phyloP scores from a whole-genome alignment of 768 basidiomycete genomes.

The Lyophyllum semitale region DNA sequence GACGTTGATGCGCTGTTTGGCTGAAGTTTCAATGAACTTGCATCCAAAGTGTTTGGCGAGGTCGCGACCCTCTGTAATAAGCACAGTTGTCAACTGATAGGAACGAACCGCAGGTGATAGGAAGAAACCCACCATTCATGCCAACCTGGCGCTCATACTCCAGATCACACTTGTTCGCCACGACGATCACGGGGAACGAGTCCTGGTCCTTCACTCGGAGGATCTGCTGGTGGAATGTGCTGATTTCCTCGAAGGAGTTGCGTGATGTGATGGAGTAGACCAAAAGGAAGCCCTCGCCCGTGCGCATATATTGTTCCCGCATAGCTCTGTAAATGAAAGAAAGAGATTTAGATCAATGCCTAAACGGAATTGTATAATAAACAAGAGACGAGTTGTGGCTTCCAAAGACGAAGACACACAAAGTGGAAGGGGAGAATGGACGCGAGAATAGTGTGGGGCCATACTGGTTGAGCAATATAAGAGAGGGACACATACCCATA shows the following conservation, averaged over 20 bases:
- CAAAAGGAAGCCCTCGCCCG: constrained; percentile 96
- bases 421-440: background rate
- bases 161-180: constrained; percentile 97
- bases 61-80: constrained; percentile 85
- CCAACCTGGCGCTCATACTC: constrained; percentile 97
- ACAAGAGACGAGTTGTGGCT: background rate
- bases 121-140: constrained; percentile 68
- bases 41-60: constrained; percentile 94
- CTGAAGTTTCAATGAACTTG: constrained; percentile 95
- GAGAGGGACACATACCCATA: constrained; percentile 69
- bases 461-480: background rate
- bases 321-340: constrained; percentile 66
- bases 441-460: background rate
- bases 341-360: background rate
- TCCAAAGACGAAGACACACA: background rate
- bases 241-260: constrained; percentile 96
- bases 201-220: constrained; percentile 96
- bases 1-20: constrained; percentile 95
- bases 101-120: background rate
- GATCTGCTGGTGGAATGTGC: constrained; percentile 94
- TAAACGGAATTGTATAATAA: background rate
- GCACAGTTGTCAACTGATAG: background rate
- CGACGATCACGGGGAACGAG: constrained; percentile 91
- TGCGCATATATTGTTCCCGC: constrained; percentile 99
- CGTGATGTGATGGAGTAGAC: constrained; percentile 99